phyloP scores from a whole-genome alignment of 2,329 filamentous ascomycete genomes.

The Nectriaceae sp. region DNA sequence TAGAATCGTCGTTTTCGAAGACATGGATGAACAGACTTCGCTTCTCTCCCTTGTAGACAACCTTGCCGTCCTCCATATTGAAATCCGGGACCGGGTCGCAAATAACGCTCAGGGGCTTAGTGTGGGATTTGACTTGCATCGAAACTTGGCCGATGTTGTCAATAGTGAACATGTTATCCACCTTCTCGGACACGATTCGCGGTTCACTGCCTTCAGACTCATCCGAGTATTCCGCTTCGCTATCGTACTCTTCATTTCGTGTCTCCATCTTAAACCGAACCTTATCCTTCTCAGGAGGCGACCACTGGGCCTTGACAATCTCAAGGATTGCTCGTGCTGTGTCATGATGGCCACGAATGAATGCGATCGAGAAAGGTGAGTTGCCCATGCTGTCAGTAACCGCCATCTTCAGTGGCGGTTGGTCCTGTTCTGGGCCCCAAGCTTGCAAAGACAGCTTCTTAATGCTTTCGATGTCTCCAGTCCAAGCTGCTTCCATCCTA shows the following conservation, averaged over 20 bases:
- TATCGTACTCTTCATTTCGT: constrained; percentile 38
- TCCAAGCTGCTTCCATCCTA: constrained; percentile 74
- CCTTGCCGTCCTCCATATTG: constrained; percentile 30
- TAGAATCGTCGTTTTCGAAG: constrained; percentile 53
- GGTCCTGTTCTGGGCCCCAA: constrained; percentile 55
- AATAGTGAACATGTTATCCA: constrained; percentile 71
- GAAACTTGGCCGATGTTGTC: constrained; percentile 73
- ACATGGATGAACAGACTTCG: constrained; percentile 44
- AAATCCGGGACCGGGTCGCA: constrained; percentile 39
- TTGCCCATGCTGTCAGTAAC: constrained; percentile 53
- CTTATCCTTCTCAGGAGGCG: constrained; percentile 53
- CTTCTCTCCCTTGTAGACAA: constrained; percentile 5
- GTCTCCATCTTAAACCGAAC: constrained; percentile 50
- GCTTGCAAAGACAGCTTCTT: constrained; percentile 62
- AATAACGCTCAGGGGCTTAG: constrained; percentile 57
- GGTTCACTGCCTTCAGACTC: constrained; percentile 41
- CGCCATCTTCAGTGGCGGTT: constrained; percentile 65
- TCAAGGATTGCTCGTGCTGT: constrained; percentile 68
- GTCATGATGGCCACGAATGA: constrained; percentile 64
- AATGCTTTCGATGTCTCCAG: constrained; percentile 66
- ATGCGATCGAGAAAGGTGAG: constrained; percentile 68
- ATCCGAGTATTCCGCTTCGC: constrained; percentile 41
- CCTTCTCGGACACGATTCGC: constrained; percentile 52
- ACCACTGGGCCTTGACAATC: constrained; percentile 70
- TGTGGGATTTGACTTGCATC: constrained; percentile 66